A percentile compares a stretch with the other conserved stretches of the same genome.
phyloP scores from a whole-genome alignment of 2,329 filamentous ascomycete genomes.

The Colletotrichum coccodes region DNA sequence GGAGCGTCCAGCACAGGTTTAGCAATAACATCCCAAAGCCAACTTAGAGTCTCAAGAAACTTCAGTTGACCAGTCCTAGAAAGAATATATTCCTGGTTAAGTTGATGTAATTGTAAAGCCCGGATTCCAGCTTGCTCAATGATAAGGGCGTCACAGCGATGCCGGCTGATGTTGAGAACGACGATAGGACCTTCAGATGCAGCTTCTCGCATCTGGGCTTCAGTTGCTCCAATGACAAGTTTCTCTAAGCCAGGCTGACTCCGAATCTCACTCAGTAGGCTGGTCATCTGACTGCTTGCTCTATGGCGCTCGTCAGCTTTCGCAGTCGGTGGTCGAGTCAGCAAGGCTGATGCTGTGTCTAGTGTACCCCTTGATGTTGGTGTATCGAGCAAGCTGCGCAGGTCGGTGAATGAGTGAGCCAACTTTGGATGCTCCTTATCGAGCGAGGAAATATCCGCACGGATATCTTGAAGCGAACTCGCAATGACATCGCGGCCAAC shows the following conservation, averaged over 20 bases:
- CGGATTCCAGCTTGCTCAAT: constrained; percentile 35
- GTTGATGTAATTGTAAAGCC: constrained; percentile 32
- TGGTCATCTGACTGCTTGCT: background rate
- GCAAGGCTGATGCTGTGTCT: background rate
- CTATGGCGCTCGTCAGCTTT: background rate
- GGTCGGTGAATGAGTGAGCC: background rate
- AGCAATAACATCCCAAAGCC: constrained; percentile 43
- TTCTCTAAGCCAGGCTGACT: constrained; percentile 35
- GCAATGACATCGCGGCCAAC: constrained; percentile 40
- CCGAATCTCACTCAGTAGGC: constrained; percentile 31
- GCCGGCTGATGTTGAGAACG: constrained; percentile 41
- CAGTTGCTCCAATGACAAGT: constrained; percentile 37
- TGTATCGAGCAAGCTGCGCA: background rate
- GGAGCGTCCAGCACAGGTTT: constrained; percentile 41
- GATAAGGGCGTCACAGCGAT: constrained; percentile 44
- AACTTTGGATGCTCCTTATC: background rate
- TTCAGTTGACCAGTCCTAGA: background rate
- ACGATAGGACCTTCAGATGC: constrained; percentile 41
- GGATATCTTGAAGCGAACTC: constrained; percentile 35
- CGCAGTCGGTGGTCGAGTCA: background rate
- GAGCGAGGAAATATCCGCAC: constrained; percentile 22
- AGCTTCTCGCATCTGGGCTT: constrained; percentile 34
- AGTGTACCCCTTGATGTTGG: background rate
- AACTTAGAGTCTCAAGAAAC: constrained; percentile 37
- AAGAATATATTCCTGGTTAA: background rate